Percentiles rank a stretch among this genome's conserved stretches.
phyloP scores from a whole-genome alignment of 129 eudicot genomes.

The Ambrosia trifida region DNA sequence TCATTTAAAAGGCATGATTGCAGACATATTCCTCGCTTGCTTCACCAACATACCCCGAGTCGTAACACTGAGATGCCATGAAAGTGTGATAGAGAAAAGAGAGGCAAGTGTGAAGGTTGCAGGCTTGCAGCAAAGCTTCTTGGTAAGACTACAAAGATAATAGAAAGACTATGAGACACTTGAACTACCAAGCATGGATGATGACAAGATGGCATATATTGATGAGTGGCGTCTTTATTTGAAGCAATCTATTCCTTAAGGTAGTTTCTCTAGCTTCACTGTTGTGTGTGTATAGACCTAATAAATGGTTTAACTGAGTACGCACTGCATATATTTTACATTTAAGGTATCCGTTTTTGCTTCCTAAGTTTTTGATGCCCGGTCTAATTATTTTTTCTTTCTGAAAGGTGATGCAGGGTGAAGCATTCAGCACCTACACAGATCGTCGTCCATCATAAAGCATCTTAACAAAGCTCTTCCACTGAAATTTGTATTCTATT shows the following conservation, averaged over 20 bases:
- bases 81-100: constrained; percentile 28
- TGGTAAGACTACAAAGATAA: constrained; percentile 27
- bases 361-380: neutral
- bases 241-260: constrained; percentile 17
- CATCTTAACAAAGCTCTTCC: neutral
- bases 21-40: constrained; percentile 30
- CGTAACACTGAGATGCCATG: constrained; percentile 22
- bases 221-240: constrained; percentile 26
- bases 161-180: constrained; percentile 12
- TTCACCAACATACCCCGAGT: constrained; percentile 28
- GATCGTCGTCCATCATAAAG: neutral
- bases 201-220: constrained; percentile 21
- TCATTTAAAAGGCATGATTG: constrained; percentile 26
- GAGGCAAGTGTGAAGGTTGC: constrained; percentile 32
- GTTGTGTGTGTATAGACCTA: neutral
- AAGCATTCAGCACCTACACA: neutral
- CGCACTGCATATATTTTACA: neutral
- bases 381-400: neutral
- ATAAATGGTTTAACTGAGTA: neutral
- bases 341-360: neutral
- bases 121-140: constrained; percentile 32
- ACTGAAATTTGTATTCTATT: neutral
- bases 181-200: no score
- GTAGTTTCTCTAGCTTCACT: neutral
- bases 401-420: neutral